Base-by-base conservation (phyloP, 75 land plant genomes). In the Ceratopteris richardii region DNA sequence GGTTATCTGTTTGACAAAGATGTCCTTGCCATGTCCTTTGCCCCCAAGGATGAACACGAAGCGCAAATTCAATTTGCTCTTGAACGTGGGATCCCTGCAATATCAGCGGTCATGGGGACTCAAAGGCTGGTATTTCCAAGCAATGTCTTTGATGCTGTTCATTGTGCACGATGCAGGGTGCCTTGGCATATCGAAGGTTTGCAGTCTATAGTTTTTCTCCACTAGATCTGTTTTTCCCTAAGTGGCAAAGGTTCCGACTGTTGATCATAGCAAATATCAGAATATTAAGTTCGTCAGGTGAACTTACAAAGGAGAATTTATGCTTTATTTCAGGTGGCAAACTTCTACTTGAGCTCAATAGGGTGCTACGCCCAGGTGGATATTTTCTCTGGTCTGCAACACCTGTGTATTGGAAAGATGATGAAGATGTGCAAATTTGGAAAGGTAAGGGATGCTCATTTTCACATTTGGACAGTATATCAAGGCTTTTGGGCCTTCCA, bases 1-100 rank as follows among this genome's bases (percentile, higher is more conserved):
- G 96, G 96, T 61, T 81, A 79, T 54, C 68, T 90, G 24, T 79
- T 90, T 60, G 88, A 90, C 39, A 77, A 58, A 58, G 63, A 84
- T 61, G 94, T 81, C 36, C 55, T 90, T 27, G 65, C 88, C 29
- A 83, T 87, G 93, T 90, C 96, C 44, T 80, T 88, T 53, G 94
- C 94, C 27, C 94, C 94, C 33, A 88, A 88, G 71, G 94, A 88
- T 63, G 96, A 90, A 50, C 96, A 90, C 60, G 96, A 90, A 65
- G 96, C 96, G 17, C 96, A 90, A 75, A 81, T 89, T 42, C 96
- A 90, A 56, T 67, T 87, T 70, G 96, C 96, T 46, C 71, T 90
- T 37, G 96, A 90, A 58, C 81, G 96, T n/a, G 96, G 96, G 51
- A 90, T 90, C 65, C 96, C 96, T 29, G 96, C 88, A 25, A 60